Evolutionary conservation across 495 filamentous ascomycete genomes (phyloP).

Genomic region (Cladorrhinum samala): DNA sequence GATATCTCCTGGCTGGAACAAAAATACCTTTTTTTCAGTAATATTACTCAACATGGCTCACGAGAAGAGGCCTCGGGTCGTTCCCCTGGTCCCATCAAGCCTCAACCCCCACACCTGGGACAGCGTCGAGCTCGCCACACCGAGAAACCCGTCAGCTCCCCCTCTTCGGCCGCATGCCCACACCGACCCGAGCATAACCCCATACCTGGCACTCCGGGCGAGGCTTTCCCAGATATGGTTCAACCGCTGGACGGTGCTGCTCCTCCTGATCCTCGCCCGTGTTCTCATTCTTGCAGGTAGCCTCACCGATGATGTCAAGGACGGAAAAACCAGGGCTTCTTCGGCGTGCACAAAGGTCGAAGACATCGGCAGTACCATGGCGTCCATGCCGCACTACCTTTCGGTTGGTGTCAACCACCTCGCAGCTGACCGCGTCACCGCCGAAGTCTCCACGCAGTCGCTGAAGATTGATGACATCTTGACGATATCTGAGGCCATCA

Average conservation of each 20-base stretch:
- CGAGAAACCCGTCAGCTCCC: background rate
- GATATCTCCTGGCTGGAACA: slow-evolving; percentile 6
- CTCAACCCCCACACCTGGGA: slow-evolving; percentile 23
- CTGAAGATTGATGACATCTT: slow-evolving; percentile 68
- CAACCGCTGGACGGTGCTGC: slow-evolving; percentile 91
- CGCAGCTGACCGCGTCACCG: slow-evolving; percentile 68
- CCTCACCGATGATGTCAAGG: slow-evolving; percentile 63
- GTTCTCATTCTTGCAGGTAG: slow-evolving; percentile 65
- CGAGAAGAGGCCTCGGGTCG: slow-evolving; percentile 17
- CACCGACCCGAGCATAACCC: slow-evolving; percentile 55
- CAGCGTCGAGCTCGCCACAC: slow-evolving; percentile 14
- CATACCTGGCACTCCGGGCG: slow-evolving; percentile 85
- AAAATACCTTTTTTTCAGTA: slow-evolving; percentile 1
- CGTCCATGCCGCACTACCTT: slow-evolving; percentile 94
- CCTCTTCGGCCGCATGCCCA: slow-evolving; percentile 17
- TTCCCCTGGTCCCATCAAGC: slow-evolving; percentile 19
- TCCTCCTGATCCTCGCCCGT: slow-evolving; percentile 76
- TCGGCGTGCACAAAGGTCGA: slow-evolving; percentile 89
- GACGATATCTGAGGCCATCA: slow-evolving; percentile 76
- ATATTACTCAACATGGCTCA: slow-evolving; percentile 15
- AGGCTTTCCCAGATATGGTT: slow-evolving; percentile 93
- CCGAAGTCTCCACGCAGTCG: slow-evolving; percentile 69
- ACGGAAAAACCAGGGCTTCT: slow-evolving; percentile 73
- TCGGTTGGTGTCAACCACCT: slow-evolving; percentile 81
- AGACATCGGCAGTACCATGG: slow-evolving; percentile 89